Conservation (phyloP, 768 basidiomycete species). For the Tulasnella sp. region DNA sequence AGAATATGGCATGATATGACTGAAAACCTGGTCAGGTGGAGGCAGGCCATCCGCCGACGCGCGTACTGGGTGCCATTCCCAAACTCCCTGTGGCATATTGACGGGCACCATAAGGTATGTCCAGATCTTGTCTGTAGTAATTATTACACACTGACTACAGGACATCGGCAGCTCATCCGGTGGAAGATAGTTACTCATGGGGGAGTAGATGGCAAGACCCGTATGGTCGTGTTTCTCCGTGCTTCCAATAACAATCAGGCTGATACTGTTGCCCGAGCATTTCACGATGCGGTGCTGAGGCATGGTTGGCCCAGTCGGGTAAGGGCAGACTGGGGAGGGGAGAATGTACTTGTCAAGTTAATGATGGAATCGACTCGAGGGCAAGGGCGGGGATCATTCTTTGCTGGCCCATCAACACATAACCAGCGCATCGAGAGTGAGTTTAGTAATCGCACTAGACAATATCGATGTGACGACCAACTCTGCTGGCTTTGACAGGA, state of each 20-base stretch:
- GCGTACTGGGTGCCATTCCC: conserved; percentile 28
- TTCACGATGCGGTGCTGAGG: background rate
- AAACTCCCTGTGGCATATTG: conserved; percentile 32
- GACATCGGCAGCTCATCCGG: conserved; percentile 26
- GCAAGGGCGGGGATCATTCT: background rate
- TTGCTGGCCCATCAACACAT: background rate
- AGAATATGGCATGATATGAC: background rate
- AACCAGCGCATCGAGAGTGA: background rate
- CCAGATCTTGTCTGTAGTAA: background rate
- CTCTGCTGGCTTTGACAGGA: background rate
- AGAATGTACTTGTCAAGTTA: background rate
- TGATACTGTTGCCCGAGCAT: conserved; percentile 28
- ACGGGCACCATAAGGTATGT: conserved; percentile 29
- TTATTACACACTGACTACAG: conserved; percentile 7
- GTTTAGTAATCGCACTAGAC: background rate
- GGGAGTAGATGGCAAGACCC: conserved; percentile 34
- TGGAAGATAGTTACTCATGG: conserved; percentile 32
- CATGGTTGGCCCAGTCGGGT: background rate
- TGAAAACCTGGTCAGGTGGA: background rate
- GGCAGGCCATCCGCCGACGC: conserved; percentile 21
- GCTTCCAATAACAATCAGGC: conserved; percentile 32
- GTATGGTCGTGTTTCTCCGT: conserved; percentile 27
- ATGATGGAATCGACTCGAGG: background rate
- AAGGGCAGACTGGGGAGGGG: background rate
- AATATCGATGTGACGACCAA: background rate